Conservation (phyloP, 192 early-diverging fungal genomes). For the Umbelopsis sp. region DNA sequence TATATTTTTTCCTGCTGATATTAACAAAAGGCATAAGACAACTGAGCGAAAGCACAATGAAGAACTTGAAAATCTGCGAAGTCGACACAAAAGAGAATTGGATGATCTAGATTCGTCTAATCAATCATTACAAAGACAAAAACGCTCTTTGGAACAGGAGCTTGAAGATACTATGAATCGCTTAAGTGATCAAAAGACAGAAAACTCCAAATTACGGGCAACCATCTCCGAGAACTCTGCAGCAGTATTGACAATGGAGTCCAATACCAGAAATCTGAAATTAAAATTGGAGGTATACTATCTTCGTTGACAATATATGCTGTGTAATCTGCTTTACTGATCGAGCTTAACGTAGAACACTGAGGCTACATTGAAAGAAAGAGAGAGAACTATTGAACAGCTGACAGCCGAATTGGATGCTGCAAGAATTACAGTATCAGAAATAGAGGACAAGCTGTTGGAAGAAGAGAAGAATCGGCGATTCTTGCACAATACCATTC, state of each 20-base stretch:
- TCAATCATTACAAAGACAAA: conserved; percentile 39
- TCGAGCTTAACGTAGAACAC: not conserved
- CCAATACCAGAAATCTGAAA: conserved; percentile 45
- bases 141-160: conserved; percentile 32
- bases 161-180: conserved; percentile 33
- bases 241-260: conserved; percentile 44
- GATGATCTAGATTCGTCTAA: conserved; percentile 39
- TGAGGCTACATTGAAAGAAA: not conserved
- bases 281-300: conserved; percentile 40
- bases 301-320: no score
- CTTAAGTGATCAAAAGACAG: conserved; percentile 41
- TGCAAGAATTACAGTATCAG: conserved; percentile 10
- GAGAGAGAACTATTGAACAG: not conserved
- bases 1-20: not conserved
- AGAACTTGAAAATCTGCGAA: conserved; percentile 25
- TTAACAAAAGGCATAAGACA: conserved; percentile 26
- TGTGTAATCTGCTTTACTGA: no score
- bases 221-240: conserved; percentile 58
- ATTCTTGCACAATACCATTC: conserved; percentile 87
- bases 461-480: conserved; percentile 81
- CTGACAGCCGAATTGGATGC: not conserved
- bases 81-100: conserved; percentile 38
- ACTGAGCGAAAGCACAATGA: conserved; percentile 45
- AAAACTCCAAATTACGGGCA: conserved; percentile 43
- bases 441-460: conserved; percentile 44